Base-by-base conservation (phyloP, 2,329 filamentous ascomycete genomes). In the Thielaviopsis populi region DNA sequence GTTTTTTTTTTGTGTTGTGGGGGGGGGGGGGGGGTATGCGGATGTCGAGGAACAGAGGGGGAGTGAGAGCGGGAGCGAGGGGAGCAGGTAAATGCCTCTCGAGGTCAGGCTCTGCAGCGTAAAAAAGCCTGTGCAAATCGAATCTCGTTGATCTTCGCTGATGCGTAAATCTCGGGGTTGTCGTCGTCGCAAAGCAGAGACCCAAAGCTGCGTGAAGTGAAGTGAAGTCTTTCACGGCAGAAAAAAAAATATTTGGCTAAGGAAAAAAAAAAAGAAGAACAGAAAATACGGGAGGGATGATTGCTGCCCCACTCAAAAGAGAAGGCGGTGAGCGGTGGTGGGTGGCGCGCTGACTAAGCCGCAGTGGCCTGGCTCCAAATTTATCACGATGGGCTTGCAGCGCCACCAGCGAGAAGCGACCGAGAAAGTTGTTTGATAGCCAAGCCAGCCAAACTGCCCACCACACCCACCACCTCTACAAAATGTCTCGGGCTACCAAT, bases 401-500 rank as follows among this genome's bases (percentile, higher is more conserved):
- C n/a, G 24, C 43, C 22, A 22, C 19, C 15, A n/a, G 6, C 8
- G 1, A 24, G 17, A 37, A 30, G 17, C 30, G 17, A 33, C 13
- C 56, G 40, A 19, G 15, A 37, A 61, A 37, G 27, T 27, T 24
- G 19, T 60, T 42, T 27, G 60, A 42, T n/a, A 33, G 40, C 30
- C 50, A 63, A 50, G 41, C 41, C 22, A 22, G 40, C 8, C 54
- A 30, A 48, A 43, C 24, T 46, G 50, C 24, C 50, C 46, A 50
- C 53, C n/a, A 41, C 30, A n/a, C 48, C 30, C 24, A 19, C 27
- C 19, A 8, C 4, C 33, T 37, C 15, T 33, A 37, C 53, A 72
- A 66, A 63, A 84, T 84, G 82, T 83, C 81, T 37, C 83, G 81
- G 69, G 72, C 72, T 46, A 73, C 76, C 48, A 82, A 95, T 72